Base-by-base conservation (phyloP, 352 stramenopile species). In the Blastocystis sp. region DNA sequence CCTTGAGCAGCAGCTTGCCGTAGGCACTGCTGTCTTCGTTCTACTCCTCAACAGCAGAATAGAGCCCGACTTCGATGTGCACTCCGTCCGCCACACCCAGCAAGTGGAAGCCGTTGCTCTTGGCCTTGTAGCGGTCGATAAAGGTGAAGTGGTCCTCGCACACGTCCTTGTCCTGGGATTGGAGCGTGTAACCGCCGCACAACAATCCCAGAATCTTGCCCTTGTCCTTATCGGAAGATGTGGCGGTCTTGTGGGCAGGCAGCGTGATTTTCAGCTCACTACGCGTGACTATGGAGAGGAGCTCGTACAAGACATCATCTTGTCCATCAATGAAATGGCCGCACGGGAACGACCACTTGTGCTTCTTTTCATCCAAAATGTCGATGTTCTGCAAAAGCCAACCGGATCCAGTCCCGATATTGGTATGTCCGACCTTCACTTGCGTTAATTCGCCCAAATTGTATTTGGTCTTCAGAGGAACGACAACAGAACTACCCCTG, bases 271-370 rank as follows among this genome's bases (percentile, higher is more conserved):
- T 84, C 28, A 84, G 40, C 2, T 84, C 74, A 34, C 74, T 84
- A 64, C 34, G 21, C 7, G 48, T 84, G 7, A 84, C n/a, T 4
- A 14, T 1, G 9, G 2, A 21, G 14, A 38, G 2, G 38, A 66
- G 69, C 0, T 5, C n/a, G 21, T n/a, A 84, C 74, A 53, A 59
- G 60, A 84, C 69, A 28, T 84, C 48, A 67, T 67, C 74, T 17
- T 84, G 74, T 19, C 74, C 74, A 48, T 84, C 74, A 48, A 84
- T 84, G 56, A 84, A 84, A 48, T 84, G 74, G 45, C 74, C 74
- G 48, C 74, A 84, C 19, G 74, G 74, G 53, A 84, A 84, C 5
- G 48, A 70, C 53, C 56, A 84, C 40, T 28, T 67, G 19, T 28
- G 56, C 2, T 84, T 84, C 52, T 84, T 67, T 70, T 84, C 74